Conservation (phyloP, 129 eudicot genomes). For the Pulicaria dysenterica region DNA sequence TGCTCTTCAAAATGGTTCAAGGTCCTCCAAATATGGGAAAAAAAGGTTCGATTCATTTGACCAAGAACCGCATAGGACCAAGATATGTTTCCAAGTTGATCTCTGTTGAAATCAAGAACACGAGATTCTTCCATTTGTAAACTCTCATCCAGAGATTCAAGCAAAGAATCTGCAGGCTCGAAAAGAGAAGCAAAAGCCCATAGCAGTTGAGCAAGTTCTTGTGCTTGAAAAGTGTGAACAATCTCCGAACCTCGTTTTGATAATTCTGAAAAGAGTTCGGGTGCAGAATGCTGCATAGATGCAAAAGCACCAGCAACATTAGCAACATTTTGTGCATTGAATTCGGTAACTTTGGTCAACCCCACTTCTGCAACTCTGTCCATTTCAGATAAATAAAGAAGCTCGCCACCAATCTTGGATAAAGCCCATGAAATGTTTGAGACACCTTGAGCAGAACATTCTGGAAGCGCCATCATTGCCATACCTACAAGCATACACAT, state of each 20-base stretch:
- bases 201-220: constrained; percentile 87
- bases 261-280: constrained; percentile 64
- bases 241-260: constrained; percentile 61
- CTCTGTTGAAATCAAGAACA: constrained; percentile 54
- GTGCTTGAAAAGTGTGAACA: constrained; percentile 63
- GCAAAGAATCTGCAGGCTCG: constrained; percentile 65
- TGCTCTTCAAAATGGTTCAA: constrained; percentile 59
- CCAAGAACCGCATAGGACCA: constrained; percentile 99
- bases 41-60: constrained; percentile 55
- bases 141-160: constrained; percentile 63
- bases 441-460: constrained; percentile 90
- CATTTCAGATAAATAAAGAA: constrained; percentile 86
- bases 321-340: constrained; percentile 92
- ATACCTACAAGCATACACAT: constrained; percentile 96
- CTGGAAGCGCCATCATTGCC: constrained; percentile 86
- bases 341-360: constrained; percentile 58
- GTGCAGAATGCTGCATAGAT: constrained; percentile 91
- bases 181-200: constrained; percentile 92
- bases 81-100: constrained; percentile 77
- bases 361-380: constrained; percentile 96
- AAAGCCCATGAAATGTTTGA: constrained; percentile 97
- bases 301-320: constrained; percentile 93
- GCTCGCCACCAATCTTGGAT: constrained; percentile 96
- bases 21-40: constrained; percentile 68
- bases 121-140: constrained; percentile 37